Conservation (phyloP, 2,329 filamentous ascomycete genomes). For the Epichloe sp. region DNA sequence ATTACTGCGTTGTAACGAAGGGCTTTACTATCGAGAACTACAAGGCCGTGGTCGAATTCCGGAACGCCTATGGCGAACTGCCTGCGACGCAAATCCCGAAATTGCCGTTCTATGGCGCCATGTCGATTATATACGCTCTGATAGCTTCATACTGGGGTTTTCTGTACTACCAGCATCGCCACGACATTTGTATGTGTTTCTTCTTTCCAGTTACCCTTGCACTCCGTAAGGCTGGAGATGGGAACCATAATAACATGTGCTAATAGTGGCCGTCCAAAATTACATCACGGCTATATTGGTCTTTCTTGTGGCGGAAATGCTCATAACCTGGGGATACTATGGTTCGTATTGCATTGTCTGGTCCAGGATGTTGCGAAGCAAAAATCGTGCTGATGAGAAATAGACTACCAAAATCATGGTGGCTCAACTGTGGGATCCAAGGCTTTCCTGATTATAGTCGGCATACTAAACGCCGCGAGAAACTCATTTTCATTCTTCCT, state of each 20-base stretch:
- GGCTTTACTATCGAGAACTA: constrained; percentile 58
- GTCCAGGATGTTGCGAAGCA: not conserved
- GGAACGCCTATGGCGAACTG: constrained; percentile 92
- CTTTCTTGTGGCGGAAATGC: constrained; percentile 89
- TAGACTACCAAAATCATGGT: constrained; percentile 84
- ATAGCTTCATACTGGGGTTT: constrained; percentile 80
- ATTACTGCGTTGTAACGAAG: constrained; percentile 83
- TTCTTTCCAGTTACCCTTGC: not conserved
- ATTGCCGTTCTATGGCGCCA: constrained; percentile 88
- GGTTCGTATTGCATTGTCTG: constrained; percentile 34
- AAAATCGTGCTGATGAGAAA: constrained; percentile 19
- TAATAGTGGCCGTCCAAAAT: constrained; percentile 80
- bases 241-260: not conserved
- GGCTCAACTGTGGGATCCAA: constrained; percentile 75
- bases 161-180: constrained; percentile 84
- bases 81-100: constrained; percentile 93
- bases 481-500: constrained; percentile 99
- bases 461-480: constrained; percentile 78
- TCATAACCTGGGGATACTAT: constrained; percentile 98
- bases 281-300: constrained; percentile 96
- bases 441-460: constrained; percentile 80
- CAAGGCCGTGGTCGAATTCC: constrained; percentile 73
- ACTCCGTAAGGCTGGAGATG: constrained; percentile 4
- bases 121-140: constrained; percentile 86
- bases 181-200: constrained; percentile 61